phyloP scores from a whole-genome alignment of 2,329 filamentous ascomycete genomes.

The Daldinia eschscholtzii region DNA sequence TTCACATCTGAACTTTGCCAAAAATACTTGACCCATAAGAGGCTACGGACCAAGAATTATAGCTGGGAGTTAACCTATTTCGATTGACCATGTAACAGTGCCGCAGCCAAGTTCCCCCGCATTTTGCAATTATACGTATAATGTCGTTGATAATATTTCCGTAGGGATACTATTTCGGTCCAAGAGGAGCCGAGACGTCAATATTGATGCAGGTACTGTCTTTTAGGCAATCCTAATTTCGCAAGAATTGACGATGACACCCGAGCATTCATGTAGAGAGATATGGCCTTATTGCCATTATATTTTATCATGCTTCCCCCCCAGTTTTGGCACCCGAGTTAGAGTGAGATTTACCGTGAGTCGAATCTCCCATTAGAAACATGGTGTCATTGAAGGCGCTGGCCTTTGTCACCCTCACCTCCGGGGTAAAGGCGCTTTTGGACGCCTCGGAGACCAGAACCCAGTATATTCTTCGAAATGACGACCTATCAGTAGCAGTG shows the following conservation, averaged over 20 bases:
- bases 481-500: conserved; percentile 54
- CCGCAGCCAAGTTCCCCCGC: conserved; percentile 31
- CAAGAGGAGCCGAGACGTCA: conserved; percentile 31
- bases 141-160: conserved; percentile 10
- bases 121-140: conserved; percentile 16
- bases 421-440: conserved; percentile 38
- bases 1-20: background rate
- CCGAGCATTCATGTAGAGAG: conserved; percentile 3
- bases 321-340: background rate
- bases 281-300: background rate
- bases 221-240: background rate
- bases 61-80: conserved; percentile 24
- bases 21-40: conserved; percentile 17
- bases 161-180: conserved; percentile 26
- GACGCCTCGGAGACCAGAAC: conserved; percentile 53
- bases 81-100: conserved; percentile 30
- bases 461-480: conserved; percentile 54
- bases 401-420: conserved; percentile 9
- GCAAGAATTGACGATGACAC: background rate
- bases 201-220: background rate
- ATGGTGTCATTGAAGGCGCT: conserved; percentile 32
- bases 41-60: conserved; percentile 27
- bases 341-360: background rate
- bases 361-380: background rate
- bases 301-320: background rate